A percentile compares a stretch with the other conserved stretches of the same genome.
These are phyloP conservation scores for Cruciata laevipes DNA, from an alignment of 257 asterid genomes.

Conservation along the genomic window DNA sequence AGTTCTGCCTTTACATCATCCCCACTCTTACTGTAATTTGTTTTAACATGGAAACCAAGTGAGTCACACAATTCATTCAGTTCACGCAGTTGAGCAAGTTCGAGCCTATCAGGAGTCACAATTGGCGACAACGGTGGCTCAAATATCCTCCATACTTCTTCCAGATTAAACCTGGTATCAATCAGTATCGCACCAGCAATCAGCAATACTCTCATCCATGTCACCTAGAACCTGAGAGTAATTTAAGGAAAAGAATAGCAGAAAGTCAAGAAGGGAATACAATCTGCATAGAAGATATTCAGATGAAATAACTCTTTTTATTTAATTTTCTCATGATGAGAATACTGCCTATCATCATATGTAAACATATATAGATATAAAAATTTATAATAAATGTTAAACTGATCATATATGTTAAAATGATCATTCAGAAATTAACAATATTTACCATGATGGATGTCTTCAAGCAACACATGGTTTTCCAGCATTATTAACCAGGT, in stretches of 20 bases:
- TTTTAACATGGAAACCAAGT: conserved; percentile 65
- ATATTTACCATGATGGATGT: no score
- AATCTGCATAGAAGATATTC: background rate
- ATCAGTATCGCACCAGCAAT: conserved; percentile 85
- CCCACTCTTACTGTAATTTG: conserved; percentile 31
- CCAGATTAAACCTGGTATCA: conserved; percentile 64
- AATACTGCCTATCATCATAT: no score
- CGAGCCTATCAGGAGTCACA: conserved; percentile 87
- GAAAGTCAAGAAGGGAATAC: background rate
- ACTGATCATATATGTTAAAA: no score
- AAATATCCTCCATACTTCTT: conserved; percentile 70
- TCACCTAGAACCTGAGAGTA: conserved; percentile 75
- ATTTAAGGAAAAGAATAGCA: background rate
- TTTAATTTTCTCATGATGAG: background rate
- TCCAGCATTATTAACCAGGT: no score
- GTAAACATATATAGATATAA: background rate
- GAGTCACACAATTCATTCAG: conserved; percentile 74
- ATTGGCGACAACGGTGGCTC: conserved; percentile 76
- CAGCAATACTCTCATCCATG: conserved; percentile 89
- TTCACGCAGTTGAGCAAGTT: conserved; percentile 78
- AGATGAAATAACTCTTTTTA: background rate
- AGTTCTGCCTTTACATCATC: conserved; percentile 49
- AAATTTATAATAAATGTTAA: no score
- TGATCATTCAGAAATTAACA: no score
- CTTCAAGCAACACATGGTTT: no score